Percentiles rank a stretch among this genome's conserved stretches.
Conservation (phyloP, 2,329 filamentous ascomycete genomes). For the Talaromyces rugulosus region DNA sequence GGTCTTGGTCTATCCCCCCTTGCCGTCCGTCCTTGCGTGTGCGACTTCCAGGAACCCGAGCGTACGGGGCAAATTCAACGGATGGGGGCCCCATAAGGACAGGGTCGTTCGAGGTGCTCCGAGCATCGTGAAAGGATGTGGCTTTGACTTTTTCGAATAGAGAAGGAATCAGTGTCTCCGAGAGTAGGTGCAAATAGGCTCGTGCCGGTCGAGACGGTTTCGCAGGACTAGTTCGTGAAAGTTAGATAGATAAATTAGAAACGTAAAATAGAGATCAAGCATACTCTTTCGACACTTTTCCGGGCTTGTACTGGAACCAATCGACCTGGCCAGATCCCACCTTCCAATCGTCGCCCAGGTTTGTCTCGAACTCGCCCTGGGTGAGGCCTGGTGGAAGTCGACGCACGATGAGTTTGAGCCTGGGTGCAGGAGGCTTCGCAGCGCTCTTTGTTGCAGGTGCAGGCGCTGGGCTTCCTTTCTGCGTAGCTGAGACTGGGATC, state of each 20-base stretch:
- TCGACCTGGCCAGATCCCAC: conserved; percentile 76
- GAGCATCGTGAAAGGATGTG: conserved; percentile 73
- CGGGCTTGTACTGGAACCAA: conserved; percentile 69
- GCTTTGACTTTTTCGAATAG: conserved; percentile 68
- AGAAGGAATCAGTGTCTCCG: conserved; percentile 60
- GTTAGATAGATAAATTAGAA: conserved; percentile 1
- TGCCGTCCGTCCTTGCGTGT: conserved; percentile 76
- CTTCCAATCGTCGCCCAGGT: conserved; percentile 77
- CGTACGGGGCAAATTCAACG: conserved; percentile 78
- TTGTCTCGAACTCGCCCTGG: conserved; percentile 66
- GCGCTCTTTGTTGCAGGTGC: conserved; percentile 46
- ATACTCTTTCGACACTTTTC: conserved; percentile 81
- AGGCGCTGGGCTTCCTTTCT: conserved; percentile 30
- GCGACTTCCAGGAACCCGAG: conserved; percentile 72
- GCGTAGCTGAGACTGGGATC: conserved; percentile 45
- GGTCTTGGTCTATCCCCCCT: conserved; percentile 93
- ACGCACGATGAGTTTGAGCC: conserved; percentile 79
- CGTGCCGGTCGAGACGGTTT: conserved; percentile 78
- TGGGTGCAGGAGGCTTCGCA: conserved; percentile 49
- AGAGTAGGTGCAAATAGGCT: conserved; percentile 78
- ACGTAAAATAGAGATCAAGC: conserved; percentile 24
- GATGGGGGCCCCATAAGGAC: conserved; percentile 73
- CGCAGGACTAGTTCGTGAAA: conserved; percentile 55
- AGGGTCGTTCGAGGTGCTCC: conserved; percentile 66
- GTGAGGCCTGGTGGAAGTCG: conserved; percentile 83